phyloP scores from a whole-genome alignment of 2,329 filamentous ascomycete genomes.

The Calonectria hawksworthii region DNA sequence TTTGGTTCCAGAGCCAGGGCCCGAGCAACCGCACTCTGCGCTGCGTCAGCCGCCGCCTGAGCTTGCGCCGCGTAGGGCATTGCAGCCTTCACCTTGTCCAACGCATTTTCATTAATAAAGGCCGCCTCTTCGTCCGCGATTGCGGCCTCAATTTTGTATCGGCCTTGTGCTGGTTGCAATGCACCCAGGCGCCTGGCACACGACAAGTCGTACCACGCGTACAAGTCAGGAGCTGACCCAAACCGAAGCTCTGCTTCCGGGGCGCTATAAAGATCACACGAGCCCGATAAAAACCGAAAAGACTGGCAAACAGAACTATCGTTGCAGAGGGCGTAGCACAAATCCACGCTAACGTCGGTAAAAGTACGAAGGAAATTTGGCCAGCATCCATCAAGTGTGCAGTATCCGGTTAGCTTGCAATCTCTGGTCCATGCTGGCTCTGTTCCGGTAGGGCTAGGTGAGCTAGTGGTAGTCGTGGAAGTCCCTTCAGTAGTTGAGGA shows the following conservation, averaged over 20 bases:
- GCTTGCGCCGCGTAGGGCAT: too few species aligned
- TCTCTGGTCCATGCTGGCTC: not conserved
- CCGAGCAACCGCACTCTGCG: too few species aligned
- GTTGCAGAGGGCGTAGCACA: not conserved
- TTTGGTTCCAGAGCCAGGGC: too few species aligned
- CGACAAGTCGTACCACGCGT: not conserved
- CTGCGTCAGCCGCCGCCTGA: too few species aligned
- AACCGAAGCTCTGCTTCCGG: not conserved
- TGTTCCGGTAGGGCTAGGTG: not conserved
- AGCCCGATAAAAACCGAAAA: not conserved
- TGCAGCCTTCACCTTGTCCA: too few species aligned
- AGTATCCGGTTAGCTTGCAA: not conserved
- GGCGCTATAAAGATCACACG: not conserved
- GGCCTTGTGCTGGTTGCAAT: not conserved
- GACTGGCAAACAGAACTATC: not conserved
- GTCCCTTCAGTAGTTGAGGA: too few species aligned
- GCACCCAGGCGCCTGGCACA: not conserved
- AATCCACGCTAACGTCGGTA: not conserved
- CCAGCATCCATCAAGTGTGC: not conserved
- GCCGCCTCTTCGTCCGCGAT: accelerated
- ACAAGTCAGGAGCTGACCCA: not conserved
- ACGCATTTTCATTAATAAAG: accelerated
- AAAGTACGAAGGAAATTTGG: accelerated
- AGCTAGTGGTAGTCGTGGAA: not conserved
- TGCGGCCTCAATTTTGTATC: too few species aligned